These are phyloP conservation scores for Entonaema liquescens DNA, from an alignment of 495 filamentous ascomycete species.

Conservation along the genomic window DNA sequence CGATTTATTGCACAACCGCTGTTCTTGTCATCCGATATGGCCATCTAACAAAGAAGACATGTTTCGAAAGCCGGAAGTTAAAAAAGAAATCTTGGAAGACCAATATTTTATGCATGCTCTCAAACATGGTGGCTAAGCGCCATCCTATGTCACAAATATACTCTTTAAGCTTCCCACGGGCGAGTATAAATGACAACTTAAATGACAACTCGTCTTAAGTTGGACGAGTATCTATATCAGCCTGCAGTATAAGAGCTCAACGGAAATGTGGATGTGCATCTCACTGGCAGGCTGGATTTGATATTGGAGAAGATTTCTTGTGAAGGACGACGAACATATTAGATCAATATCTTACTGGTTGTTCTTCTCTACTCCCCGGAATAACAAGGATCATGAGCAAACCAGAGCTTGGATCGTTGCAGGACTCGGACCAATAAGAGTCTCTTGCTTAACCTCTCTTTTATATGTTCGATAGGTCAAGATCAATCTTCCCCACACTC, in stretches of 20 bases:
- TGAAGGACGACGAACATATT: conserved; percentile 27
- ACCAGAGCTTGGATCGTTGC: conserved; percentile 26
- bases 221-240: neutral
- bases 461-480: conserved; percentile 4
- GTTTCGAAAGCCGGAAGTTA: conserved; percentile 22
- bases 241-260: neutral
- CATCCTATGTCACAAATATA: conserved; percentile 1
- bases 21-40: conserved; percentile 15
- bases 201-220: neutral
- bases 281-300: conserved; percentile 19
- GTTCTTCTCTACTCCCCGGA: conserved; percentile 25
- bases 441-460: conserved; percentile 22
- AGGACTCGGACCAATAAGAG: conserved; percentile 32
- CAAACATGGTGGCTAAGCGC: conserved; percentile 16
- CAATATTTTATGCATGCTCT: neutral
- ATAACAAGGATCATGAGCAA: conserved; percentile 34
- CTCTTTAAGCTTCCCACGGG: neutral
- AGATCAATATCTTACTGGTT: conserved; percentile 23
- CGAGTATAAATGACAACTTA: neutral
- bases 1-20: conserved; percentile 10
- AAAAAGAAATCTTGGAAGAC: neutral
- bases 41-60: conserved; percentile 9
- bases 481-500: conserved; percentile 32
- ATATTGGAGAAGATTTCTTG: conserved; percentile 25
- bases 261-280: conserved; percentile 12